phyloP scores from a whole-genome alignment of 805 yeast genomes.

The Yamadazyma olivae region DNA sequence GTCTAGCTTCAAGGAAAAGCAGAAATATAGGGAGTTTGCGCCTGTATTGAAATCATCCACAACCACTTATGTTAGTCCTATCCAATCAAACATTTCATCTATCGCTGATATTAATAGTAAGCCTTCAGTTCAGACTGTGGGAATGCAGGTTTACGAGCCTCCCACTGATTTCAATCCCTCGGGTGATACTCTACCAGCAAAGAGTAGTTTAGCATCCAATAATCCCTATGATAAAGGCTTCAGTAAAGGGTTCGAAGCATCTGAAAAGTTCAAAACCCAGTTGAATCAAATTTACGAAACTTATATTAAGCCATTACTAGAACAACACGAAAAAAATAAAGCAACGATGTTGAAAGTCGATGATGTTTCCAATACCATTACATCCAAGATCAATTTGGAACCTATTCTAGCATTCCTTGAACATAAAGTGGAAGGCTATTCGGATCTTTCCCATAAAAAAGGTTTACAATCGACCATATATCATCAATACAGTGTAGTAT shows the following conservation, averaged over 20 bases:
- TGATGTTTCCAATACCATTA: constrained; percentile 32
- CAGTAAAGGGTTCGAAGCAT: constrained; percentile 28
- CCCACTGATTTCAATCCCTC: not conserved
- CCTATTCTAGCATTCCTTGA: constrained; percentile 30
- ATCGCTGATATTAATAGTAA: not conserved
- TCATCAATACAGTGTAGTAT: constrained; percentile 23
- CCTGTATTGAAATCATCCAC: too few relatives aligned
- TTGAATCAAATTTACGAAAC: constrained; percentile 10
- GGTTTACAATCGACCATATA: constrained; percentile 24
- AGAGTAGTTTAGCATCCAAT: constrained; percentile 4
- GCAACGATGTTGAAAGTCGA: constrained; percentile 18
- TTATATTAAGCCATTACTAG: constrained; percentile 13
- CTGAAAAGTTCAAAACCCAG: constrained; percentile 19
- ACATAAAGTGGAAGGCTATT: constrained; percentile 25
- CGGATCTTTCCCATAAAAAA: constrained; percentile 19
- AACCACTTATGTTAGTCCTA: too few relatives aligned
- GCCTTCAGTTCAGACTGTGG: constrained; percentile 10
- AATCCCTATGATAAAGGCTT: constrained; percentile 37
- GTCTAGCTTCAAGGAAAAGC: not conserved
- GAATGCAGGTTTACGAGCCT: constrained; percentile 16
- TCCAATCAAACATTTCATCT: not conserved
- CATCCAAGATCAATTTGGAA: constrained; percentile 28
- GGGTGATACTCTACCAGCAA: not conserved
- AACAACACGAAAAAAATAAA: not conserved
- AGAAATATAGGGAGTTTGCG: too few relatives aligned